Evolutionary conservation across 2,329 filamentous ascomycete genomes (phyloP).

Genomic region (Diaporthe amygdali): DNA sequence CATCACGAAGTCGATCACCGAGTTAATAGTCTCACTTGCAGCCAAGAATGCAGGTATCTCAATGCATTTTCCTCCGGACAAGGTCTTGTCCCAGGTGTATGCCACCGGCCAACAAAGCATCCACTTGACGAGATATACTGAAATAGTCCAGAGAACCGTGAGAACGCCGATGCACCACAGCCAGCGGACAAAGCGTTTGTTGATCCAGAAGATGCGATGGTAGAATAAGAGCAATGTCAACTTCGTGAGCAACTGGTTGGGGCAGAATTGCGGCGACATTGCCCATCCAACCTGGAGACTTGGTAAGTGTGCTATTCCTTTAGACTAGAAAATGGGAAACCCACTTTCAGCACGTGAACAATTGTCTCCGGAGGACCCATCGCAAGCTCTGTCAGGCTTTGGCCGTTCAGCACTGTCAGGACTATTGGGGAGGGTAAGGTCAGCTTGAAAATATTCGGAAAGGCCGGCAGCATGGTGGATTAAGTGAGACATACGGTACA

Average conservation of each 20-base stretch:
- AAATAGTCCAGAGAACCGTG: neutral
- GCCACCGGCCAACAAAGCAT: neutral
- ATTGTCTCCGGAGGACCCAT: neutral
- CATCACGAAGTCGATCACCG: neutral
- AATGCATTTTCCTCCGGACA: neutral
- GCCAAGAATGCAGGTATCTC: neutral
- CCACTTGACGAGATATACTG: neutral
- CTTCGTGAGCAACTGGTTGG: neutral
- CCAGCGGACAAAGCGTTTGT: neutral
- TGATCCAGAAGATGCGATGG: neutral
- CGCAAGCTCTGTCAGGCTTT: neutral
- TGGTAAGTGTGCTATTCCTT: neutral
- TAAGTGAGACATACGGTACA: neutral
- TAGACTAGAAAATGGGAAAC: neutral
- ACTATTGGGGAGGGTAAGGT: neutral
- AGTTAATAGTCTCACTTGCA: neutral
- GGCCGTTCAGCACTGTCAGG: neutral
- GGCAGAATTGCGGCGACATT: neutral
- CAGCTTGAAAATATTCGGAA: neutral
- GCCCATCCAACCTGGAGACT: neutral
- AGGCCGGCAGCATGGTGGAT: neutral
- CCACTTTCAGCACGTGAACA: neutral
- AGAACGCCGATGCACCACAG: neutral
- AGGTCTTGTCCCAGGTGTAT: neutral
- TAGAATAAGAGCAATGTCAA: neutral